Evolutionary conservation across 306 rosid species (phyloP).

Genomic region (Lathyrus tuberosus): DNA sequence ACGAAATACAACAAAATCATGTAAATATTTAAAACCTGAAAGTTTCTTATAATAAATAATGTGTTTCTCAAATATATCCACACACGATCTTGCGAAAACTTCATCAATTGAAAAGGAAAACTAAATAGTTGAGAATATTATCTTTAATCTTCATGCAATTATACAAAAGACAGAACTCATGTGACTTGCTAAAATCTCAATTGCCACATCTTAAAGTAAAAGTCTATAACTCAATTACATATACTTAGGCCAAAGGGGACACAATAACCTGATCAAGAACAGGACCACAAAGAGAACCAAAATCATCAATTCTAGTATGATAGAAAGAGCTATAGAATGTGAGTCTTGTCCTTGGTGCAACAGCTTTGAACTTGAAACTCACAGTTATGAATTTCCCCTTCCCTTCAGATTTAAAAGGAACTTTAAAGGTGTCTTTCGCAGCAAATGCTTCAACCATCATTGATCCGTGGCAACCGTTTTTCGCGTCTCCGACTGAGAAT

Average conservation of each 20-base stretch:
- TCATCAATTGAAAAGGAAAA: too few species aligned
- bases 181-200: conserved; percentile 43
- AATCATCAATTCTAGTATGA: conserved; percentile 79
- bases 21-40: too few species aligned
- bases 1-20: too few species aligned
- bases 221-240: background rate
- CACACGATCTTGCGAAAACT: too few species aligned
- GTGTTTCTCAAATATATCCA: too few species aligned
- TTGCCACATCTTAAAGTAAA: conserved; percentile 15
- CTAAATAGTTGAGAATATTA: conserved; percentile 3
- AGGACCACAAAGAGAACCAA: conserved; percentile 92
- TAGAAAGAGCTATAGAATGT: conserved; percentile 91
- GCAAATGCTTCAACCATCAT: conserved; percentile 99
- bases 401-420: conserved; percentile 76
- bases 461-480: conserved; percentile 88
- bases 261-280: conserved; percentile 76
- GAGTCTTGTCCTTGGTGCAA: conserved; percentile 66
- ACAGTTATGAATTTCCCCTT: conserved; percentile 63
- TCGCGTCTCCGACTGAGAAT: conserved; percentile 80
- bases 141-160: conserved; percentile 44
- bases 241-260: conserved; percentile 46
- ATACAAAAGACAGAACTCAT: conserved; percentile 38
- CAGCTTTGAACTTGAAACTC: conserved; percentile 70
- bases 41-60: too few species aligned
- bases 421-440: conserved; percentile 72